phyloP scores from a whole-genome alignment of 2,329 filamentous ascomycete genomes.

The Thielaviopsis populi region DNA sequence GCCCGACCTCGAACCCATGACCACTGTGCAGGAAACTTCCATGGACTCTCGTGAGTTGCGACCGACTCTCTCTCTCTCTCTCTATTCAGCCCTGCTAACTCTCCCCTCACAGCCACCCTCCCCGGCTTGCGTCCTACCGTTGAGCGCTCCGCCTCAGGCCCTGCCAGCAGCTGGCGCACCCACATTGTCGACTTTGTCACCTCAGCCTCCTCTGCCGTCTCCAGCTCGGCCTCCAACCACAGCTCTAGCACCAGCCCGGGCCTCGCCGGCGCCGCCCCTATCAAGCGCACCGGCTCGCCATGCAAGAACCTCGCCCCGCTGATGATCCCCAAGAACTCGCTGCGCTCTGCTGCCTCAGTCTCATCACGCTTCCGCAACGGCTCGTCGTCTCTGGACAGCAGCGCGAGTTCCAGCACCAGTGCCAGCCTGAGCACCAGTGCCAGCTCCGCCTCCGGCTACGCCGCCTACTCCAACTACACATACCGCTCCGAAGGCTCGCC shows the following conservation, averaged over 20 bases:
- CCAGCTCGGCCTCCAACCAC: neutral
- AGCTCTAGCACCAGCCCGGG: neutral
- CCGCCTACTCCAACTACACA: neutral
- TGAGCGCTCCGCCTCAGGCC: slow-evolving; percentile 43
- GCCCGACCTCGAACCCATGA: slow-evolving; percentile 51
- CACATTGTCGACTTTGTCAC: slow-evolving; percentile 13
- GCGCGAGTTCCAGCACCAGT: neutral
- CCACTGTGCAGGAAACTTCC: slow-evolving; percentile 48
- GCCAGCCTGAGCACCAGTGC: neutral
- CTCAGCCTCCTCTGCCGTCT: neutral
- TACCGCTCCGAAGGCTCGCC: slow-evolving; percentile 8
- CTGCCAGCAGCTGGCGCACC: neutral
- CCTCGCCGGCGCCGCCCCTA: neutral
- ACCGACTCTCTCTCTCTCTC: neutral
- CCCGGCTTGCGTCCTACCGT: slow-evolving; percentile 49
- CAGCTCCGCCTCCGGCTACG: neutral
- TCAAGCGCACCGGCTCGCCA: slow-evolving; percentile 10
- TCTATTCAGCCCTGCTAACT: neutral
- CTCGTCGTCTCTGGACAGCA: slow-evolving; percentile 10
- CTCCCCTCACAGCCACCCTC: slow-evolving; percentile 40
- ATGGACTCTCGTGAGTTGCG: slow-evolving; percentile 53
- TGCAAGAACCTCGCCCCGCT: slow-evolving; percentile 10
- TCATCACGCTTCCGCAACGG: slow-evolving; percentile 14
- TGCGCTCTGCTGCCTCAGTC: slow-evolving; percentile 2
- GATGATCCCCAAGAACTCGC: slow-evolving; percentile 11